Percentiles rank a stretch among this genome's conserved stretches.
Conservation (phyloP, 805 yeast species). For the Saitoella complicata region DNA sequence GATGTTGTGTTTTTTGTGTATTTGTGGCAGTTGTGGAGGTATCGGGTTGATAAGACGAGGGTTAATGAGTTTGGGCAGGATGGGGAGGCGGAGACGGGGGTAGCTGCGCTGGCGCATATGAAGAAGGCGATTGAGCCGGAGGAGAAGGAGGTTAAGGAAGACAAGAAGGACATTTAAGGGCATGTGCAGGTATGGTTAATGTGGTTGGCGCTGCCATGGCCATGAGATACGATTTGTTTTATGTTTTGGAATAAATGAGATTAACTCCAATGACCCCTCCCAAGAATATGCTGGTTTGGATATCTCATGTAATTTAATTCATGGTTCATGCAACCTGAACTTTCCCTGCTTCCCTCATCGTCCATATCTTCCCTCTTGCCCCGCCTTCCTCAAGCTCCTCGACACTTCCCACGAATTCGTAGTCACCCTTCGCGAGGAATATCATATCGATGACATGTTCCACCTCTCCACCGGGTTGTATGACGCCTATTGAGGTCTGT, state of each 20-base stretch:
- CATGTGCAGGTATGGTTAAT: too few species aligned
- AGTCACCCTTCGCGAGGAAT: too few species aligned
- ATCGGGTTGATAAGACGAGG: constrained; percentile 26
- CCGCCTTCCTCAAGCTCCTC: too few species aligned
- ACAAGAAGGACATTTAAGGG: constrained; percentile 1
- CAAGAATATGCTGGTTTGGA: neutral
- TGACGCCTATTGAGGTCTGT: too few species aligned
- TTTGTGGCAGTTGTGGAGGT: constrained; percentile 26
- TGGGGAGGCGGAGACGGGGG: constrained; percentile 14
- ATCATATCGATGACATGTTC: too few species aligned
- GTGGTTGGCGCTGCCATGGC: too few species aligned
- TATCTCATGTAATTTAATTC: neutral
- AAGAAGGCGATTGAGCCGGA: neutral
- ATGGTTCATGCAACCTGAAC: neutral
- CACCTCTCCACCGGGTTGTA: too few species aligned
- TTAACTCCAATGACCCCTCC: neutral
- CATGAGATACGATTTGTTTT: too few species aligned
- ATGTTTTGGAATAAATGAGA: neutral
- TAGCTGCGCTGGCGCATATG: neutral
- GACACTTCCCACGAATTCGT: too few species aligned
- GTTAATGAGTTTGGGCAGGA: constrained; percentile 26
- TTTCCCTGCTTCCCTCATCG: too few species aligned
- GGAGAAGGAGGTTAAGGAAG: neutral
- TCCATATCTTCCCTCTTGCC: too few species aligned
- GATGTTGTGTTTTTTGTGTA: constrained; percentile 27